Base-by-base conservation (phyloP, 345 rosid genomes). In the Microcos paniculata region DNA sequence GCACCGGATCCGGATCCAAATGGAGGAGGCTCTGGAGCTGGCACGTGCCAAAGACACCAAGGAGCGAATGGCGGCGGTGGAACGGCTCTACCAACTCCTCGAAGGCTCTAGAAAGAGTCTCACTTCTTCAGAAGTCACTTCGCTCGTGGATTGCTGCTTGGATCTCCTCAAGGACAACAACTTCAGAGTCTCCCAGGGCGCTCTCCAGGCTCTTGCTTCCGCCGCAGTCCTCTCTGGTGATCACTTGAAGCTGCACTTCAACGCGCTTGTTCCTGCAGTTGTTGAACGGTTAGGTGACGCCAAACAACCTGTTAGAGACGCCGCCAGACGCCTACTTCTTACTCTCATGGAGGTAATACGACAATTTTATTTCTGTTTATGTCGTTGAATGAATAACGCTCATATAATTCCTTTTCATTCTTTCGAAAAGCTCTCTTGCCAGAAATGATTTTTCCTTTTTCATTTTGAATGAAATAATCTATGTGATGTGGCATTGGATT, bases 41-140 rank as follows among this genome's bases (percentile, higher is more conserved):
- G 98, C 94, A 75, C 92, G 99, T n/a, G 92, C 98, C 48, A 96
- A 96, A 85, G 99, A 93, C 82, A 92, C 98, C 1, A 96, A 96
- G 77, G 99, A 94, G 90, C 85, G 99, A 83, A 96, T 96, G 99
- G 99, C 99, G 3, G 99, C 94, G 24, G 98, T 96, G 53, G 99
- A 96, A 85, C 85, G 97, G 18, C 89, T 96, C 12, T 91, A 91
- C 84, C 91, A 94, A 80, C 93, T 88, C 43, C 95, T 96, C 0
- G 99, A 96, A 85, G 91, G 94, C 77, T 90, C 93, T 69, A 76
- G 95, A 68, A 90, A 84, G 88, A 86, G 95, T 74, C 85, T 96
- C 69, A 84, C 84, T 69, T 78, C 91, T 12, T 46, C 98, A 28
- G 99, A 96, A 77, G 90, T 91, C 70, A 88, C 94, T 30, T 81